phyloP scores from a whole-genome alignment of 2,329 filamentous ascomycete genomes.

The Purpureocillium takamizusanense region DNA sequence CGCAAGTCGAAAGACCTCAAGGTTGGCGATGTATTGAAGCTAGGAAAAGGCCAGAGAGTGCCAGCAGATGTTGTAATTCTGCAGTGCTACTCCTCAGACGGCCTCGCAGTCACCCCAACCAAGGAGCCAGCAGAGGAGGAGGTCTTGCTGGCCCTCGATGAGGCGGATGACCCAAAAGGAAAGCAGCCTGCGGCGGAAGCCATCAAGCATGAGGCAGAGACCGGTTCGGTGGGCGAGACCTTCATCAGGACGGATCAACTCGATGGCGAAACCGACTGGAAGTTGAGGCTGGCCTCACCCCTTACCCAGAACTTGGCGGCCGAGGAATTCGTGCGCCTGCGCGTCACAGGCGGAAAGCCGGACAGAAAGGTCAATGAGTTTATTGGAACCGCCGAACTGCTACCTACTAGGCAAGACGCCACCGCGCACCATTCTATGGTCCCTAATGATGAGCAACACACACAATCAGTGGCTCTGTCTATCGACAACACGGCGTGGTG shows the following conservation, averaged over 20 bases:
- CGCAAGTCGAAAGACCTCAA: constrained; percentile 83
- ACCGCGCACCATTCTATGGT: constrained; percentile 31
- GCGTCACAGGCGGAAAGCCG: constrained; percentile 78
- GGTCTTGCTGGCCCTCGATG: constrained; percentile 30
- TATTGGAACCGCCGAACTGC: constrained; percentile 74
- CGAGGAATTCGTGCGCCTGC: constrained; percentile 60
- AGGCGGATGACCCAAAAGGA: constrained; percentile 24
- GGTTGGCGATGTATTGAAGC: constrained; percentile 90
- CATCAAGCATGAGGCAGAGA: constrained; percentile 18
- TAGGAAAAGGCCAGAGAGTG: constrained; percentile 85
- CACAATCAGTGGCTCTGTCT: constrained; percentile 62
- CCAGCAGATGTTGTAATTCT: constrained; percentile 91
- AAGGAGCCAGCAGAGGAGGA: constrained; percentile 27
- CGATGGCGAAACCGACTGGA: constrained; percentile 98
- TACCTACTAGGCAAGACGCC: constrained; percentile 42
- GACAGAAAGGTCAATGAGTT: constrained; percentile 95
- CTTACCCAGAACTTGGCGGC: constrained; percentile 71
- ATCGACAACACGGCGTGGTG: constrained; percentile 99
- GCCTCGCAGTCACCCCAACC: constrained; percentile 17
- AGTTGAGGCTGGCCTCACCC: constrained; percentile 78
- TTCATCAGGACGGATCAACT: constrained; percentile 97
- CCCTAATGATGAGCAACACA: constrained; percentile 21
- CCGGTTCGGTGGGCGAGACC: constrained; percentile 64
- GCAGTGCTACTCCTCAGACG: constrained; percentile 64
- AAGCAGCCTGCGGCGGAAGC: constrained; percentile 22